phyloP scores from a whole-genome alignment of 306 rosid species.

The Cyclanthera cordifolia region DNA sequence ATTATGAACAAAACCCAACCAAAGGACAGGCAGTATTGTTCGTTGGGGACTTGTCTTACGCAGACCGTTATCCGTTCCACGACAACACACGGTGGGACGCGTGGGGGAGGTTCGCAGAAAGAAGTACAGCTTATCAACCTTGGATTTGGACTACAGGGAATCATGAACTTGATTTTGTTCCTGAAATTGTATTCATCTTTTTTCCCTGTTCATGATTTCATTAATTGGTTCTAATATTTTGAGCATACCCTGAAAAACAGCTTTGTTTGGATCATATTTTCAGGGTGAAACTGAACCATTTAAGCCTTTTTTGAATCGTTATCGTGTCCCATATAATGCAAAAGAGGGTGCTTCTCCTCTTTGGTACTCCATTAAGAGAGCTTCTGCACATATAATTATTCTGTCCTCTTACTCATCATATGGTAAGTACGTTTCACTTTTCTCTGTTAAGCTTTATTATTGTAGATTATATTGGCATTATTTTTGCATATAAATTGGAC shows the following conservation, averaged over 20 bases:
- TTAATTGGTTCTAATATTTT: neutral
- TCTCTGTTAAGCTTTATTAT: neutral
- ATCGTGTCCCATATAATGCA: slow-evolving; percentile 47
- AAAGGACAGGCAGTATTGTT: slow-evolving; percentile 41
- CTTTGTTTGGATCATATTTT: slow-evolving; percentile 13
- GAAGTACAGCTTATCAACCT: slow-evolving; percentile 64
- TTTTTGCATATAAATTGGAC: neutral
- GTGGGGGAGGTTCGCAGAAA: slow-evolving; percentile 67
- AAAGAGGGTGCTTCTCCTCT: slow-evolving; percentile 50
- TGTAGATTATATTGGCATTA: neutral
- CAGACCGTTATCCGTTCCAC: slow-evolving; percentile 53
- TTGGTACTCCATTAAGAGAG: slow-evolving; percentile 86
- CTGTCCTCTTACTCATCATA: slow-evolving; percentile 69
- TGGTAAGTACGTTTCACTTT: slow-evolving; percentile 30
- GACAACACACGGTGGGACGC: slow-evolving; percentile 66
- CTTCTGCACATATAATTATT: slow-evolving; percentile 74
- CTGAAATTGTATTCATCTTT: slow-evolving; percentile 24
- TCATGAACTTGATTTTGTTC: slow-evolving; percentile 40
- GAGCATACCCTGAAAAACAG: too few species aligned
- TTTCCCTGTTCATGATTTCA: neutral
- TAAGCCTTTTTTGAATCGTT: slow-evolving; percentile 49
- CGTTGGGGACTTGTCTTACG: slow-evolving; percentile 60
- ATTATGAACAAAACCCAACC: slow-evolving; percentile 38
- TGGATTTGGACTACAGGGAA: slow-evolving; percentile 63
- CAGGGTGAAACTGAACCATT: slow-evolving; percentile 62